phyloP scores from a whole-genome alignment of 176 grass and related monocot species.

The Carex cristatella region DNA sequence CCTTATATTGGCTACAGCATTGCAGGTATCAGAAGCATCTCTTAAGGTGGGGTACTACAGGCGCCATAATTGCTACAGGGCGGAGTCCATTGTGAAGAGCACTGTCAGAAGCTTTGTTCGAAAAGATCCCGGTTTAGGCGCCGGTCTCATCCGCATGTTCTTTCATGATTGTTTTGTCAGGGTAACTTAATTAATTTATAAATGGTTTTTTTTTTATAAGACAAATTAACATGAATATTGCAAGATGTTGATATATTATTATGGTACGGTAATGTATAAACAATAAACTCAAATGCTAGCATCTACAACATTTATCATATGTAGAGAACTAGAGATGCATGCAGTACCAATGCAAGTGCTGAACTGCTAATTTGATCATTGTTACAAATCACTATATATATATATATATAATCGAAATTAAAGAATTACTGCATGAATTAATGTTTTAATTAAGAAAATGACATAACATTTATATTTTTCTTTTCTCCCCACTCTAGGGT shows the following conservation, averaged over 20 bases:
- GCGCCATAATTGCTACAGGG: background rate
- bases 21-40: conserved; percentile 3
- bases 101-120: conserved; percentile 1
- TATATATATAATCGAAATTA: background rate
- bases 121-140: background rate
- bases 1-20: conserved; percentile 6
- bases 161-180: conserved; percentile 38
- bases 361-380: too few relatives aligned
- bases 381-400: too few relatives aligned
- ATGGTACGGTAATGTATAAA: background rate
- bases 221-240: background rate
- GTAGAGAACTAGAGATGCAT: too few relatives aligned
- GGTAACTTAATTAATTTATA: background rate
- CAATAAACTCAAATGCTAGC: background rate
- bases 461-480: background rate
- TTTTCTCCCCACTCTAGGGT: background rate
- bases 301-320: background rate
- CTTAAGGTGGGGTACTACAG: background rate
- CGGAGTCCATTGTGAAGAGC: conserved; percentile 18
- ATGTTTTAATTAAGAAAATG: background rate
- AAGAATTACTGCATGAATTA: background rate
- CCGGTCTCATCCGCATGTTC: conserved; percentile 27
- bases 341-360: too few relatives aligned
- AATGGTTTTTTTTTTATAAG: background rate
- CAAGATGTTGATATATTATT: background rate